These are phyloP conservation scores for Eucommia ulmoides DNA, from an alignment of 257 asterid genomes.

Conservation along the genomic window DNA sequence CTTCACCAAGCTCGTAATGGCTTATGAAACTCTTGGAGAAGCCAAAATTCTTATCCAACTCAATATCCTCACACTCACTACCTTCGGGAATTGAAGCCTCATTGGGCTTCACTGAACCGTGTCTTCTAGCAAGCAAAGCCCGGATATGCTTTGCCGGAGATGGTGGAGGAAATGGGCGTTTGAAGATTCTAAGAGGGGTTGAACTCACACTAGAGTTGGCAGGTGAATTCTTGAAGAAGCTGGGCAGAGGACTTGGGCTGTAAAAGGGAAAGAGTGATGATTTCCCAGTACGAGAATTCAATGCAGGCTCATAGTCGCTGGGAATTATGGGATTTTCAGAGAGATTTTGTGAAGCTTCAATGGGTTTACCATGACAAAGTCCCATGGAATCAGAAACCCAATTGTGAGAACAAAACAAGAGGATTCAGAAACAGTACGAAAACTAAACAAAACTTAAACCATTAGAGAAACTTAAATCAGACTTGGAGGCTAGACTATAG, in stretches of 20 bases:
- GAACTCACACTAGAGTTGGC: constrained; percentile 63
- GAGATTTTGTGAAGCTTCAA: constrained; percentile 2
- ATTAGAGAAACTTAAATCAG: neutral
- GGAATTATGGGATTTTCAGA: constrained; percentile 42
- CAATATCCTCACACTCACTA: constrained; percentile 78
- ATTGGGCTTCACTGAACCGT: constrained; percentile 84
- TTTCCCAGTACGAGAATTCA: constrained; percentile 54
- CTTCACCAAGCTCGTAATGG: constrained; percentile 70
- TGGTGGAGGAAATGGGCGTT: constrained; percentile 92
- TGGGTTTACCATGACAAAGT: neutral
- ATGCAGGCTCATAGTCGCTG: constrained; percentile 33
- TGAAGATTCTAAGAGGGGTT: constrained; percentile 73
- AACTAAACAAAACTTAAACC: neutral
- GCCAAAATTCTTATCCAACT: constrained; percentile 74
- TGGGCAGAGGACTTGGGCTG: constrained; percentile 83
- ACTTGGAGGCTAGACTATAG: neutral
- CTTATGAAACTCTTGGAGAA: constrained; percentile 46
- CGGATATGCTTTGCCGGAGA: constrained; percentile 95
- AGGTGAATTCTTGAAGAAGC: constrained; percentile 80
- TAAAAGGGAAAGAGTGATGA: constrained; percentile 85
- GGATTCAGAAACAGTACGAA: neutral
- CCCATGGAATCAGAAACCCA: neutral
- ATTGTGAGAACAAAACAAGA: neutral
- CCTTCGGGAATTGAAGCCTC: constrained; percentile 92
- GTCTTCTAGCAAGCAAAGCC: constrained; percentile 77